Conservation (phyloP, 257 asterid genomes). For the Knoxia roxburghii region DNA sequence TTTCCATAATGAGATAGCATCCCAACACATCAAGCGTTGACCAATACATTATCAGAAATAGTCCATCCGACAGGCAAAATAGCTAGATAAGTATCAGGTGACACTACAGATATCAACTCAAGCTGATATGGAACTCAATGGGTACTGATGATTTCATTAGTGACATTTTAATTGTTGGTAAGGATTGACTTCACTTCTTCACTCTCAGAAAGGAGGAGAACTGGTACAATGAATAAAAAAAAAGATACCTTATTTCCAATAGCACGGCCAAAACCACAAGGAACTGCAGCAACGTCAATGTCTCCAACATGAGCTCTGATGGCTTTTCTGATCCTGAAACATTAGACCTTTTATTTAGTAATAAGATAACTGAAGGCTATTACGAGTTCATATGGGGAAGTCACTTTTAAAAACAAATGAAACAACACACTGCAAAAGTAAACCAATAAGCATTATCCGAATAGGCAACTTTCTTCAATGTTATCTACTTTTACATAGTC, state of each 20-base stretch:
- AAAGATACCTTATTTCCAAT: constrained; percentile 81
- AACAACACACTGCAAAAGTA: too few species aligned
- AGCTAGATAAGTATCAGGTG: not conserved
- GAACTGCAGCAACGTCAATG: constrained; percentile 95
- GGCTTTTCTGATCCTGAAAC: constrained; percentile 69
- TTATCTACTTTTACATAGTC: not conserved
- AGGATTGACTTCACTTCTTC: not conserved
- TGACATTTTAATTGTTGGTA: not conserved
- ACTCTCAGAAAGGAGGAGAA: not conserved
- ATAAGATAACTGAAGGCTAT: not conserved
- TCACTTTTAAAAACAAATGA: not conserved
- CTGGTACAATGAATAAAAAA: constrained; percentile 4
- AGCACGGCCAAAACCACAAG: constrained; percentile 97
- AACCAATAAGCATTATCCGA: too few species aligned
- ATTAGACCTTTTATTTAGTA: constrained; percentile 18
- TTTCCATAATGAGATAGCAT: not conserved
- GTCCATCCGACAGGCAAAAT: not conserved
- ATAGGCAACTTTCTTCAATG: too few species aligned
- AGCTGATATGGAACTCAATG: not conserved
- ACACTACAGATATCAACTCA: not conserved
- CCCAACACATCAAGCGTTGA: constrained; percentile 1
- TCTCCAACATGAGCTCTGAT: constrained; percentile 72
- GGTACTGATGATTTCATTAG: not conserved
- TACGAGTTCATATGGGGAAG: not conserved
- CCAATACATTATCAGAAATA: not conserved